Evolutionary conservation across 2,329 filamentous ascomycete genomes (phyloP), one percentile per base, ranked within the genome.

Genomic region (Tolypocladium amazonense): DNA sequence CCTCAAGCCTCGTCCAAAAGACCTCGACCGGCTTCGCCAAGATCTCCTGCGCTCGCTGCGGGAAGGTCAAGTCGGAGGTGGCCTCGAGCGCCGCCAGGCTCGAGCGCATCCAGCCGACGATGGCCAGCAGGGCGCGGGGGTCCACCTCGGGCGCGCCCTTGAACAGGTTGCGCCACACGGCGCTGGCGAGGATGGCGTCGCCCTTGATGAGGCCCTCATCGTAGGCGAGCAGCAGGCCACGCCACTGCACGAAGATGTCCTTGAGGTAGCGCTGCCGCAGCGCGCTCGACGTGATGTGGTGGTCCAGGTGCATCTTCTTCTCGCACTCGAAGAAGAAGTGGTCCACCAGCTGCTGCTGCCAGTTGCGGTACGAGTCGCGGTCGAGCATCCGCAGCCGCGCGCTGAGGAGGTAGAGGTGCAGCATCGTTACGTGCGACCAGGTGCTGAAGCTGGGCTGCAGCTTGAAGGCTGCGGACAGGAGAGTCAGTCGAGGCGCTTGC

Each of bases 341-440:
- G 76, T 99, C 92, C 55, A 94, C 85, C 63, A 99, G 81, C 76
- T 96, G 90, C 69, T 92, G 89, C 73, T 95, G 90, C 86, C 92
- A 96, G 60, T 85, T 82, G 62, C 84, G 81, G 65, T 89, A 86
- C 65, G 83, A 80, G 27, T 87, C 82, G 58, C 80, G 77, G 27
- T 90, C 87, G 66, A 97, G 84, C 73, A 87, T 87, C 64, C 94
- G 89, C 67, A 97, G 79, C 60, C 92, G 88, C 55, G 90, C 88
- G 59, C 90, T 89, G 61, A 97, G 76, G 61, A 97, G 83, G 79
- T 96, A 97, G 82, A 99, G 89, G 79, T 99, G 93, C 61, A 99
- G 82, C 81, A 96, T 96, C 41, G 92, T 94, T 53, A 97, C 88
- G 75, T 97, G 92, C 25, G 92, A 90, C 94, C 94, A 99, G 60